These are phyloP conservation scores for Oehlia diaphana DNA, from an alignment of 192 early-diverging fungal genomes.

Conservation along the genomic window DNA sequence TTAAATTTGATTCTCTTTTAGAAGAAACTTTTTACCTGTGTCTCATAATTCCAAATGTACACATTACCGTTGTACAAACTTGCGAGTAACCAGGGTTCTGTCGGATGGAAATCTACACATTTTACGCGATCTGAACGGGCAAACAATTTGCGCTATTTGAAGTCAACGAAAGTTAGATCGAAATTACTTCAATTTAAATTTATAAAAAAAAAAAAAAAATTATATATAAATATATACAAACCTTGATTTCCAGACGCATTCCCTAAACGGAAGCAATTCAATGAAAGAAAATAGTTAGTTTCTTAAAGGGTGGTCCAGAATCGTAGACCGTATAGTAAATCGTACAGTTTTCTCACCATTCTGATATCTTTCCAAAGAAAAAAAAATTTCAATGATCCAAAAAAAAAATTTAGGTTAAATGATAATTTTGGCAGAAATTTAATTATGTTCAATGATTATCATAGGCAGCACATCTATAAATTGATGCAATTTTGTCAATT, in stretches of 20 bases:
- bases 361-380: neutral
- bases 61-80: slow-evolving; percentile 95
- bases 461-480: too few species aligned
- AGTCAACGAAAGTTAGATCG: neutral
- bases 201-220: neutral
- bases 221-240: slow-evolving; percentile 6
- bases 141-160: slow-evolving; percentile 58
- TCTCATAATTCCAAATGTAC: slow-evolving; percentile 99
- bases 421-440: too few species aligned
- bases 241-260: slow-evolving; percentile 60
- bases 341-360: neutral
- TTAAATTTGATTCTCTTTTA: neutral
- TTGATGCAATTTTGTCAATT: too few species aligned
- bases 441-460: too few species aligned
- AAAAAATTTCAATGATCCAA: neutral
- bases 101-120: slow-evolving; percentile 97
- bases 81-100: slow-evolving; percentile 97
- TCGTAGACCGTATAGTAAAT: neutral
- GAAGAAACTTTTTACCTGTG: slow-evolving; percentile 57
- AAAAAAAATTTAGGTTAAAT: too few species aligned
- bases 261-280: slow-evolving; percentile 31
- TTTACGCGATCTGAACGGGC: slow-evolving; percentile 94
- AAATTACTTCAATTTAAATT: neutral
- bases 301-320: neutral
- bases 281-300: slow-evolving; percentile 8